phyloP scores from a whole-genome alignment of 2,329 filamentous ascomycete species.

The Cylindrodendrum hubeiense region DNA sequence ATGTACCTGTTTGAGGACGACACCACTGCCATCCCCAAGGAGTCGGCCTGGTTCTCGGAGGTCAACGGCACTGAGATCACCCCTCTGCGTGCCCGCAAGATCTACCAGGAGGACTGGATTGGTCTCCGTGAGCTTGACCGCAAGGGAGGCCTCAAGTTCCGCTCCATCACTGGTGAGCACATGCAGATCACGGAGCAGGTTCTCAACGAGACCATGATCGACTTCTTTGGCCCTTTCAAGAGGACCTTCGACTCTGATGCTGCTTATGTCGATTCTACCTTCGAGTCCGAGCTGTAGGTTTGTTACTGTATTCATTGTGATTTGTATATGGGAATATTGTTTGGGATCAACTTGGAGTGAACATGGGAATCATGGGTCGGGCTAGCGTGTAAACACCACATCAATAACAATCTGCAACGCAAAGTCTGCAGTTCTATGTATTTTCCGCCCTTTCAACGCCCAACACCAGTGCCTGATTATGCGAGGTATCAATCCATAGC shows the following conservation, averaged over 20 bases:
- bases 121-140: conserved; percentile 84
- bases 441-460: conserved; percentile 47
- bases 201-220: conserved; percentile 73
- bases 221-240: conserved; percentile 72
- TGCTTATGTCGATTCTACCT: conserved; percentile 10
- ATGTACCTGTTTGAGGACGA: conserved; percentile 94
- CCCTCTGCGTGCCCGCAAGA: conserved; percentile 73
- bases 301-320: conserved; percentile 20
- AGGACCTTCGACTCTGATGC: conserved; percentile 50
- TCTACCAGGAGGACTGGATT: conserved; percentile 95
- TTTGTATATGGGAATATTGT: conserved; percentile 20
- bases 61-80: conserved; percentile 79
- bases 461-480: conserved; percentile 49
- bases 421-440: conserved; percentile 39
- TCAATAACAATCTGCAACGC: conserved; percentile 29
- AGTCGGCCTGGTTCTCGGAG: conserved; percentile 91
- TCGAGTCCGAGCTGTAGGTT: conserved; percentile 52
- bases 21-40: conserved; percentile 87
- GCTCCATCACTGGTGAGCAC: conserved; percentile 80
- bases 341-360: conserved; percentile 15
- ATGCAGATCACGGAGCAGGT: conserved; percentile 81
- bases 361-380: conserved; percentile 21
- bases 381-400: conserved; percentile 37
- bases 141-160: conserved; percentile 83
- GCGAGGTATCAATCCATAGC: conserved; percentile 57